Evolutionary conservation across 139 green algal species (phyloP).

Genomic region (Auxenochlorella pyrenoidosa): DNA sequence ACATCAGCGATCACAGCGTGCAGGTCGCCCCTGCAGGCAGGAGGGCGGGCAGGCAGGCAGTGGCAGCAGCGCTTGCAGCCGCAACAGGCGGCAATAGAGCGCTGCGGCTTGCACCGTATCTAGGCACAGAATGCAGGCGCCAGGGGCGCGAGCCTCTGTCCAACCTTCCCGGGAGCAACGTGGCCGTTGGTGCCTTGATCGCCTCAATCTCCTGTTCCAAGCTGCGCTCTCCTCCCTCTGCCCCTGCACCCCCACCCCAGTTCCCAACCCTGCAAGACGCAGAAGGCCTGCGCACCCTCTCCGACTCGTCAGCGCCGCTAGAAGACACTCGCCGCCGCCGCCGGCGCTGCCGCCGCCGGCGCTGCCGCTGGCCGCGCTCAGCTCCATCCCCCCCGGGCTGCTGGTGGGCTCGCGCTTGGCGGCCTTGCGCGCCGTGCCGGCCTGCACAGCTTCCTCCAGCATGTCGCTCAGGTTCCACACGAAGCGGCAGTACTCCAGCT

Average conservation of each 20-base stretch:
- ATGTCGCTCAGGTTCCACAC: not conserved
- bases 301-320: slow-evolving; percentile 19
- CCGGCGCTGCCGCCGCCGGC: not conserved
- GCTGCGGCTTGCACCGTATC: too few relatives aligned
- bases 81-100: too few relatives aligned
- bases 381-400: slow-evolving; percentile 13
- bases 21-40: slow-evolving; percentile 17
- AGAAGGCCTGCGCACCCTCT: not conserved
- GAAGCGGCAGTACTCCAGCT: slow-evolving; percentile 11
- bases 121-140: too few relatives aligned
- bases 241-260: too few relatives aligned
- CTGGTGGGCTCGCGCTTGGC: slow-evolving; percentile 32
- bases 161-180: too few relatives aligned
- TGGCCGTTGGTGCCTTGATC: too few relatives aligned
- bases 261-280: not conserved
- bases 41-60: not conserved
- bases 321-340: not conserved
- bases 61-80: too few relatives aligned
- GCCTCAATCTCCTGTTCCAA: too few relatives aligned
- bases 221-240: too few relatives aligned
- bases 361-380: slow-evolving; percentile 19
- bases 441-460: not conserved
- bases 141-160: too few relatives aligned
- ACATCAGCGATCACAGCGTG: slow-evolving; percentile 18
- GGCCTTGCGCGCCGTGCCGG: slow-evolving; percentile 21